A percentile compares a stretch with the other conserved stretches of the same genome.
These are phyloP conservation scores for Dioscorea cayenensis DNA, from an alignment of 116 monocot genomes.

Conservation along the genomic window DNA sequence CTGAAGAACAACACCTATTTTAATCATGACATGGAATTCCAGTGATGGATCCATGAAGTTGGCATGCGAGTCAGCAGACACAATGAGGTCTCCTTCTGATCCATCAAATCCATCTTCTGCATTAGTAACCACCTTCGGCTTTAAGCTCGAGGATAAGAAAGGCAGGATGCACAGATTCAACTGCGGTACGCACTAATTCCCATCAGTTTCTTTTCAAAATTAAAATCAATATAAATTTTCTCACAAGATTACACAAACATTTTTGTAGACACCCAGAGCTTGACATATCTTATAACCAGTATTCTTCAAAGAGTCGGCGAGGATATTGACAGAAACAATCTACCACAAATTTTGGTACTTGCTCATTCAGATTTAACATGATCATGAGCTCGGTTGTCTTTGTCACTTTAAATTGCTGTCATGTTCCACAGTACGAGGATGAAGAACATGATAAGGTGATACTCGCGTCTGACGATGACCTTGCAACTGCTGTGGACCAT, in stretches of 20 bases:
- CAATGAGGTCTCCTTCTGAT: constrained; percentile 22
- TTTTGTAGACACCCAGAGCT: constrained; percentile 50
- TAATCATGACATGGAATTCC: constrained; percentile 6
- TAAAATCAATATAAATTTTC: not conserved
- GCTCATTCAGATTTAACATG: not conserved
- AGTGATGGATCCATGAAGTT: constrained; percentile 47
- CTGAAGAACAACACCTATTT: not conserved
- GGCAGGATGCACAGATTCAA: constrained; percentile 90
- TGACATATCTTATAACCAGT: constrained; percentile 71
- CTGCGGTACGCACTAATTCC: constrained; percentile 44
- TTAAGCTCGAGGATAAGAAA: constrained; percentile 80
- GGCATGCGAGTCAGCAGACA: constrained; percentile 37
- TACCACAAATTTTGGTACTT: constrained; percentile 82
- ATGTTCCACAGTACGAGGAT: constrained; percentile 64
- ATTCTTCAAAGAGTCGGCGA: constrained; percentile 79
- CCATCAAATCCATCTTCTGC: constrained; percentile 29
- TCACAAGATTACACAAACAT: not conserved
- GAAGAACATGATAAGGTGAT: constrained; percentile 91
- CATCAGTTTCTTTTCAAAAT: not conserved
- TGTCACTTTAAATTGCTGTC: not conserved
- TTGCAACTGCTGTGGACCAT: constrained; percentile 79
- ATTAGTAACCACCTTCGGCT: constrained; percentile 42
- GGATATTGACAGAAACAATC: constrained; percentile 63
- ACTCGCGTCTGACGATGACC: constrained; percentile 83
- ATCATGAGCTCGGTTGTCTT: not conserved